Conservation (phyloP, 2,329 filamentous ascomycete species). For the Colletotrichum sp. region DNA sequence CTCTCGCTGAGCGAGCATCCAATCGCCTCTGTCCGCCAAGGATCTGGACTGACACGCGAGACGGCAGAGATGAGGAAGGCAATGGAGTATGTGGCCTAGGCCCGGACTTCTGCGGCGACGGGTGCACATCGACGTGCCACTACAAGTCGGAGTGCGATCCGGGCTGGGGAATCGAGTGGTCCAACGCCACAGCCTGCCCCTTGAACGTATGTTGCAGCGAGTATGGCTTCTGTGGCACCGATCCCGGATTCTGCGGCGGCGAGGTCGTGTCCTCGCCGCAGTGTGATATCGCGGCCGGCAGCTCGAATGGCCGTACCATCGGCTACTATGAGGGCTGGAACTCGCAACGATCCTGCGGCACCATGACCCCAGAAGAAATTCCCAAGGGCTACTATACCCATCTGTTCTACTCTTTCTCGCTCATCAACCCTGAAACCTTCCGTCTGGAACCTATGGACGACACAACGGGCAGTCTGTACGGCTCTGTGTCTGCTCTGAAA, state of each 20-base stretch:
- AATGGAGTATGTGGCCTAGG: constrained; percentile 24
- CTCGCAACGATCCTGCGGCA: constrained; percentile 22
- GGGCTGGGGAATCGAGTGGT: constrained; percentile 32
- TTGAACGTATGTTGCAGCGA: constrained; percentile 42
- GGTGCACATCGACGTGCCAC: constrained; percentile 28
- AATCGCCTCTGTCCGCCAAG: neutral
- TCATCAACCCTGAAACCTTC: constrained; percentile 34
- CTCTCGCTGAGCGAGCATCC: neutral
- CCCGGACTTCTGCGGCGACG: constrained; percentile 29
- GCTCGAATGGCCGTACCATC: constrained; percentile 11
- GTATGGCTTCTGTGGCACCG: constrained; percentile 36
- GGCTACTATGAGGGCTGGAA: constrained; percentile 36
- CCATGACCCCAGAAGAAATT: constrained; percentile 29
- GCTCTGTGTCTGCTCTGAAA: constrained; percentile 24
- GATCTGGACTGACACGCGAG: neutral
- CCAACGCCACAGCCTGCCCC: constrained; percentile 30
- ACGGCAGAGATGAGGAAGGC: neutral
- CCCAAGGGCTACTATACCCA: constrained; percentile 27
- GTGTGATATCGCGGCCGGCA: neutral
- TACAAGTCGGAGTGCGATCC: constrained; percentile 33
- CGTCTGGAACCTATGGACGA: constrained; percentile 21
- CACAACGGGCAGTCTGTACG: neutral
- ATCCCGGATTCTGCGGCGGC: constrained; percentile 28
- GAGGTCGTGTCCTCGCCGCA: neutral
- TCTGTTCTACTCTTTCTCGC: constrained; percentile 33